Evolutionary conservation across 139 green algal species (phyloP).

Genomic region (Coelastrella sp.): DNA sequence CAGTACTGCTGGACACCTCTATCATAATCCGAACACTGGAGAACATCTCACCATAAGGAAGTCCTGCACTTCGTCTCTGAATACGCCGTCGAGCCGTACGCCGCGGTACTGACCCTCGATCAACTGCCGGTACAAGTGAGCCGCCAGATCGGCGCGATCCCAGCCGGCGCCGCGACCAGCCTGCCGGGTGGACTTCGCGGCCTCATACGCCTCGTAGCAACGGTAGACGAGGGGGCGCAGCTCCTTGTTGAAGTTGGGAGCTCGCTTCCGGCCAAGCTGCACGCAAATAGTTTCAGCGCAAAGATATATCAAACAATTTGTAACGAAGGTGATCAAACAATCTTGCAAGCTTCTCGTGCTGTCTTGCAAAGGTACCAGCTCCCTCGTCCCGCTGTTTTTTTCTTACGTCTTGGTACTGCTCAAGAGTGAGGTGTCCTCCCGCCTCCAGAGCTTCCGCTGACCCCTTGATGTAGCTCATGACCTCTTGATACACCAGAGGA

Average conservation of each 20-base stretch:
- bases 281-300: too few species aligned
- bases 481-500: slow-evolving; percentile 64
- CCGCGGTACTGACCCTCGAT: slow-evolving; percentile 64
- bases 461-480: slow-evolving; percentile 80
- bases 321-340: too few species aligned
- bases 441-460: slow-evolving; percentile 64
- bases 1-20: too few species aligned
- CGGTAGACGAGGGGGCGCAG: slow-evolving; percentile 71
- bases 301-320: too few species aligned
- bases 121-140: slow-evolving; percentile 71
- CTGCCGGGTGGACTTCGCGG: neutral
- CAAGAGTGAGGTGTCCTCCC: slow-evolving; percentile 60
- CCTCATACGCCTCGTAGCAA: slow-evolving; percentile 27
- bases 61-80: slow-evolving; percentile 89
- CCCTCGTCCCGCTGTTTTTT: too few species aligned
- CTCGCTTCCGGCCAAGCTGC: slow-evolving; percentile 63
- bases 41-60: slow-evolving; percentile 60
- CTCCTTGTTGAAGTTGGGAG: slow-evolving; percentile 76
- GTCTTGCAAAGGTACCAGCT: too few species aligned
- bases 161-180: neutral
- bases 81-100: slow-evolving; percentile 72
- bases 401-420: slow-evolving; percentile 73
- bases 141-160: slow-evolving; percentile 68
- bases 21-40: too few species aligned
- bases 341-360: too few species aligned